Base-by-base conservation (phyloP, 139 green algal genomes). In the Spirogloea muscicola region DNA sequence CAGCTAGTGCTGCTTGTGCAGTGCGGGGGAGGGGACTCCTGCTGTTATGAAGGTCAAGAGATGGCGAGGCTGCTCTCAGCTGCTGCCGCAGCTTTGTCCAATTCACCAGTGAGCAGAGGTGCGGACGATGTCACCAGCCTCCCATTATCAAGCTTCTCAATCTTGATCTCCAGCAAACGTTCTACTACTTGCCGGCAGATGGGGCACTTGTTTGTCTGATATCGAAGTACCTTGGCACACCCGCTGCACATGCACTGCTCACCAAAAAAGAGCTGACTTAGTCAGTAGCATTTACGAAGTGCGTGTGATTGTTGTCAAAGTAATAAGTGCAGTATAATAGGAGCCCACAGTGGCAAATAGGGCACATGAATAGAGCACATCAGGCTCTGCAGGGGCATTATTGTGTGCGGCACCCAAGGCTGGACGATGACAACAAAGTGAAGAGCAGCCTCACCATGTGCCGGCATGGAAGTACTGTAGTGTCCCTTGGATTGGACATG, bases 381-480 rank as follows among this genome's bases (percentile, higher is more conserved):
- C n/a, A n/a, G n/a, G n/a, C n/a, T n/a, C n/a, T n/a, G n/a, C n/a
- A n/a, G n/a, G n/a, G n/a, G n/a, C n/a, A n/a, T n/a, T n/a, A n/a
- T n/a, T n/a, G n/a, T n/a, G n/a, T n/a, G n/a, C n/a, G n/a, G n/a
- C n/a, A n/a, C n/a, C n/a, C n/a, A n/a, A n/a, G n/a, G n/a, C n/a
- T n/a, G n/a, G n/a, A n/a, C n/a, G n/a, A n/a, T n/a, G n/a, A n/a
- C n/a, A n/a, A n/a, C n/a, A n/a, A n/a, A n/a, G n/a, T n/a, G n/a
- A n/a, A n/a, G n/a, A n/a, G n/a, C n/a, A n/a, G n/a, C n/a, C n/a
- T n/a, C n/a, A 79, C 70, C 93, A 98, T 96, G 87, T 98, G 94
- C 5, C 94, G 82, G 86, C 94, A 98, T 10, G 94, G 94, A 59
- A 98, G 86, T 51, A 95, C 92, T 0, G 91, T 96, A 1, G 94